Conservation (phyloP, 371 early-diverging fungal genomes). For the Chytridium lagenaria region DNA sequence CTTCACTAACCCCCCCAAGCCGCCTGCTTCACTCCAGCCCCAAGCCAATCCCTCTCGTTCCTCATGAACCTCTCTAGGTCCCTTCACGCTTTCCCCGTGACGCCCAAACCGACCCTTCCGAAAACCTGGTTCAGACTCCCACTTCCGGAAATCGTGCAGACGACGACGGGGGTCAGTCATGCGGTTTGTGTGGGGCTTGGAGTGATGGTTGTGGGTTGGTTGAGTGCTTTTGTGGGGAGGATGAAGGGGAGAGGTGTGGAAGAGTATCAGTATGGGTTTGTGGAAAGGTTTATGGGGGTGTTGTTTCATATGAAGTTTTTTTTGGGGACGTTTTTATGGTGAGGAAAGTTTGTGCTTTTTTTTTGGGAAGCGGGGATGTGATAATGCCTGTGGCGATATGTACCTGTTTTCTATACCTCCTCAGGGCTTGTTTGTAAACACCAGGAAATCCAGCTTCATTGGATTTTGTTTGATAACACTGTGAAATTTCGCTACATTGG, state of each 20-base stretch:
- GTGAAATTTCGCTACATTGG: too few relatives aligned
- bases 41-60: background rate
- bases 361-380: background rate
- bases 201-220: conserved; percentile 8
- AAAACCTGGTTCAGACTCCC: conserved; percentile 21
- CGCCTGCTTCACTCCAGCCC: conserved; percentile 24
- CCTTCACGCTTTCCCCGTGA: background rate
- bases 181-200: conserved; percentile 9
- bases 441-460: too few relatives aligned
- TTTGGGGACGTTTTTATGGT: conserved; percentile 13
- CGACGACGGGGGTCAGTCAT: conserved; percentile 11
- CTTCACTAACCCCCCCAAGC: conserved; percentile 7
- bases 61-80: background rate
- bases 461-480: too few relatives aligned
- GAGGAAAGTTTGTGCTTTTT: background rate
- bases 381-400: background rate
- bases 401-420: background rate
- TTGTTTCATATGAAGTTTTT: conserved; percentile 13
- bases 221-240: background rate
- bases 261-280: background rate
- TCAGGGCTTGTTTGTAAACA: too few relatives aligned
- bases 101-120: background rate
- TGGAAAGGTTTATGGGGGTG: conserved; percentile 4
- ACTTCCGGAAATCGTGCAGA: conserved; percentile 13
- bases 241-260: conserved; percentile 12